phyloP scores from a whole-genome alignment of 805 yeast species.

The Hanseniaspora valbyensis region DNA sequence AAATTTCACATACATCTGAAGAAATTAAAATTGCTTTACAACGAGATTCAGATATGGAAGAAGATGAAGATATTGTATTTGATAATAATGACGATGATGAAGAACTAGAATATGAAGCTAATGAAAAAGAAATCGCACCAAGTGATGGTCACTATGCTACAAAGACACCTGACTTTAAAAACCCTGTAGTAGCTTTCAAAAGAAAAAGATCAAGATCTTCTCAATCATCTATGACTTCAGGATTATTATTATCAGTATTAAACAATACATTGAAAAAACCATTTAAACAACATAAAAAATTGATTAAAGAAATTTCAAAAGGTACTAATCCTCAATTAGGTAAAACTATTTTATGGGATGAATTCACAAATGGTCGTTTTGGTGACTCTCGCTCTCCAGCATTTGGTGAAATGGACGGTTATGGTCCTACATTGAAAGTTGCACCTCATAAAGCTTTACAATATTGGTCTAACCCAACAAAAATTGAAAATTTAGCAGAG shows the following conservation, averaged over 20 bases:
- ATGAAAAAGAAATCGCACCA: conserved; percentile 15
- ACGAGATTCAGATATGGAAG: conserved; percentile 32
- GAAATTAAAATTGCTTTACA: conserved; percentile 22
- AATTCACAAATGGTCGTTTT: conserved; percentile 88
- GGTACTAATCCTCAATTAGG: conserved; percentile 13
- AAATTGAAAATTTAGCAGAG: conserved; percentile 46
- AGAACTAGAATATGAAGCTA: conserved; percentile 7
- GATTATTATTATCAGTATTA: neutral
- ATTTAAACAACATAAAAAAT: conserved; percentile 7
- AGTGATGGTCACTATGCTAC: conserved; percentile 3
- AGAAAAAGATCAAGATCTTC: conserved; percentile 15
- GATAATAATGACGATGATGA: conserved; percentile 18
- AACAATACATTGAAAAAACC: conserved; percentile 7
- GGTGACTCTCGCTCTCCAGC: conserved; percentile 95
- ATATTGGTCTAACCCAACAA: conserved; percentile 72
- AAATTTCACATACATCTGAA: conserved; percentile 19
- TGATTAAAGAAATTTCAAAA: conserved; percentile 11
- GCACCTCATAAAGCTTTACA: conserved; percentile 53
- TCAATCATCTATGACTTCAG: conserved; percentile 10
- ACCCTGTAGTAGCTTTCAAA: neutral
- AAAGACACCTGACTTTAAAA: neutral
- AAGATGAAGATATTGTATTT: conserved; percentile 26
- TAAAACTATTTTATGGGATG: conserved; percentile 56
- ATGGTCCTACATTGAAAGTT: conserved; percentile 82
- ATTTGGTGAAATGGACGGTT: conserved; percentile 95